Percentiles rank a stretch among this genome's conserved stretches.
Conservation (phyloP, 2,329 filamentous ascomycete genomes). For the Geoglossum cookeanum region DNA sequence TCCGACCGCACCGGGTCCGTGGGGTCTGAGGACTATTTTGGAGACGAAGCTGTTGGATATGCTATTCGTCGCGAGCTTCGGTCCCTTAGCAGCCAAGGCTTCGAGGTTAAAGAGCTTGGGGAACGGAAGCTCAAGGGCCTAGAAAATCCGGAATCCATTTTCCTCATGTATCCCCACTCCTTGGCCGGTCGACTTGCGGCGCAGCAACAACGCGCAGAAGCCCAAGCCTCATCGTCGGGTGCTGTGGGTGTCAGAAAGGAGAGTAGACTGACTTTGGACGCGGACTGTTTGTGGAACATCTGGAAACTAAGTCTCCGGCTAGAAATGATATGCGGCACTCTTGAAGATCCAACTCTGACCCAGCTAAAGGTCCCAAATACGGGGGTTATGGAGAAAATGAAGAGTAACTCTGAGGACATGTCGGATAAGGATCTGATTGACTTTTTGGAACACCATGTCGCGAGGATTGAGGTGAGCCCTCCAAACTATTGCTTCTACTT, state of each 20-base stretch:
- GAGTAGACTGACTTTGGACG: constrained; percentile 56
- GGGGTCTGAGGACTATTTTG: constrained; percentile 54
- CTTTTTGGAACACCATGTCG: constrained; percentile 88
- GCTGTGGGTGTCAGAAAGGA: constrained; percentile 43
- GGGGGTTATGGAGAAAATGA: constrained; percentile 58
- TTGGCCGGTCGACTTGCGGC: constrained; percentile 62
- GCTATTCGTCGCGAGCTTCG: constrained; percentile 75
- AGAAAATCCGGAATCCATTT: constrained; percentile 91
- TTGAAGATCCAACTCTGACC: constrained; percentile 50
- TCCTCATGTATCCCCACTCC: constrained; percentile 83
- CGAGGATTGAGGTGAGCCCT: constrained; percentile 69
- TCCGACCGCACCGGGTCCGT: constrained; percentile 50
- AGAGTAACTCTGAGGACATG: constrained; percentile 58
- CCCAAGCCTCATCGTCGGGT: constrained; percentile 22
- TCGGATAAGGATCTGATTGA: constrained; percentile 75
- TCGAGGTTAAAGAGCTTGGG: constrained; percentile 90
- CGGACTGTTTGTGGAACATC: constrained; percentile 69
- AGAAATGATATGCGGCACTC: constrained; percentile 77
- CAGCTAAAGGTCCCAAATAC: constrained; percentile 64
- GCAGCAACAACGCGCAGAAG: constrained; percentile 34
- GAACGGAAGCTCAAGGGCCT: constrained; percentile 91
- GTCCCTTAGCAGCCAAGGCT: constrained; percentile 74
- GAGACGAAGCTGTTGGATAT: constrained; percentile 54
- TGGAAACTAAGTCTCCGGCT: constrained; percentile 79
- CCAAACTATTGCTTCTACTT: background rate